Percentiles rank a stretch among this genome's conserved stretches.
Evolutionary conservation across 352 stramenopile species (phyloP).

Genomic region (Lagenidium sp.): DNA sequence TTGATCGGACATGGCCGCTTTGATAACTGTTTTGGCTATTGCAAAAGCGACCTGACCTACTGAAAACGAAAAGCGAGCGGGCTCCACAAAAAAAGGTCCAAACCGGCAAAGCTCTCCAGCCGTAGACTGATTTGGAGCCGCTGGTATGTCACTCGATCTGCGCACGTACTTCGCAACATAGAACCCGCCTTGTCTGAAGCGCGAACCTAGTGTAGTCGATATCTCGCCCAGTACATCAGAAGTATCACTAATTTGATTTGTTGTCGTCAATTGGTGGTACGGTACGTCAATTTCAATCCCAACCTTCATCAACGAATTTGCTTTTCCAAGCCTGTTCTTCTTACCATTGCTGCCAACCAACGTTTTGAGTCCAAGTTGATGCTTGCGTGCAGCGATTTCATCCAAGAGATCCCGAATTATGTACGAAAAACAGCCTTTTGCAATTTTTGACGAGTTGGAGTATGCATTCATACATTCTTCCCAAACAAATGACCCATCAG

Average conservation of each 20-base stretch:
- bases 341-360: background rate
- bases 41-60: conserved; percentile 12
- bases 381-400: conserved; percentile 26
- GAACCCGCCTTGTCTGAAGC: conserved; percentile 23
- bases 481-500: conserved; percentile 26
- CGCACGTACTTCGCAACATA: conserved; percentile 47
- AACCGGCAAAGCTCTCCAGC: conserved; percentile 37
- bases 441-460: conserved; percentile 10
- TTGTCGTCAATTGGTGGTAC: too few species aligned
- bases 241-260: background rate
- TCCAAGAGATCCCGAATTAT: conserved; percentile 46
- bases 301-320: conserved; percentile 9
- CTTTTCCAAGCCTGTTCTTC: conserved; percentile 6
- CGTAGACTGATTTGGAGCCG: too few species aligned
- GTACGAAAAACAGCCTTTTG: conserved; percentile 26
- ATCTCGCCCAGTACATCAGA: conserved; percentile 13
- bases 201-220: conserved; percentile 9
- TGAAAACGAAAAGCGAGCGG: conserved; percentile 15
- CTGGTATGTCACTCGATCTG: conserved; percentile 7
- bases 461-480: conserved; percentile 34
- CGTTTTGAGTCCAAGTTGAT: conserved; percentile 17
- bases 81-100: conserved; percentile 33
- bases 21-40: conserved; percentile 8
- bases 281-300: conserved; percentile 20
- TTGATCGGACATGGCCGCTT: conserved; percentile 14